Conservation (phyloP, 768 basidiomycete genomes). For the Amanita pseudoporphyria region DNA sequence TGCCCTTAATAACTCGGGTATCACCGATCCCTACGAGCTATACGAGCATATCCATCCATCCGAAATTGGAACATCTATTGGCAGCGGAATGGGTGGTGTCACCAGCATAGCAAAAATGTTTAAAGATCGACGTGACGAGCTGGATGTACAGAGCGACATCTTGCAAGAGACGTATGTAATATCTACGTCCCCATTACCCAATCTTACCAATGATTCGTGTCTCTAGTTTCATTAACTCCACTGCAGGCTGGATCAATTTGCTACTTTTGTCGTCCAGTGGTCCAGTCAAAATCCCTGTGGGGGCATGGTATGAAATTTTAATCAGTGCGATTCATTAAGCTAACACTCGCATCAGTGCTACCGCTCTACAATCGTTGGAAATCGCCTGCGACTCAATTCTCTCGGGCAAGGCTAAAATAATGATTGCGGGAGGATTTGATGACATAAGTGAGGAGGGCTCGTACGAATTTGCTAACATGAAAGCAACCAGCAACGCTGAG, state of each 20-base stretch:
- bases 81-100: slow-evolving; percentile 97
- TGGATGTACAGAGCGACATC: slow-evolving; percentile 97
- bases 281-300: slow-evolving; percentile 98
- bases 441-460: slow-evolving; percentile 98
- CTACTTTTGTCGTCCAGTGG: slow-evolving; percentile 93
- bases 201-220: slow-evolving; percentile 6
- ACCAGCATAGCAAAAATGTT: slow-evolving; percentile 93
- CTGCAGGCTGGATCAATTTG: slow-evolving; percentile 96
- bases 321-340: slow-evolving; percentile 5
- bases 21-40: slow-evolving; percentile 96
- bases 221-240: slow-evolving; percentile 93
- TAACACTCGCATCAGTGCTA: slow-evolving; percentile 50
- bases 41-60: slow-evolving; percentile 97
- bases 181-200: not conserved
- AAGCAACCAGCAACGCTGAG: slow-evolving; percentile 95
- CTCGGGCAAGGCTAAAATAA: slow-evolving; percentile 96
- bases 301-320: slow-evolving; percentile 68
- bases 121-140: slow-evolving; percentile 96
- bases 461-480: slow-evolving; percentile 99
- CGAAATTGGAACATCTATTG: slow-evolving; percentile 88
- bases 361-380: slow-evolving; percentile 94
- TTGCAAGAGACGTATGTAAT: slow-evolving; percentile 86
- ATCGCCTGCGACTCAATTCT: slow-evolving; percentile 96
- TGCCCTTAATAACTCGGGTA: slow-evolving; percentile 92
- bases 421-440: slow-evolving; percentile 98